Base-by-base conservation (phyloP, 192 early-diverging fungal species). In the Linnemannia zychae region DNA sequence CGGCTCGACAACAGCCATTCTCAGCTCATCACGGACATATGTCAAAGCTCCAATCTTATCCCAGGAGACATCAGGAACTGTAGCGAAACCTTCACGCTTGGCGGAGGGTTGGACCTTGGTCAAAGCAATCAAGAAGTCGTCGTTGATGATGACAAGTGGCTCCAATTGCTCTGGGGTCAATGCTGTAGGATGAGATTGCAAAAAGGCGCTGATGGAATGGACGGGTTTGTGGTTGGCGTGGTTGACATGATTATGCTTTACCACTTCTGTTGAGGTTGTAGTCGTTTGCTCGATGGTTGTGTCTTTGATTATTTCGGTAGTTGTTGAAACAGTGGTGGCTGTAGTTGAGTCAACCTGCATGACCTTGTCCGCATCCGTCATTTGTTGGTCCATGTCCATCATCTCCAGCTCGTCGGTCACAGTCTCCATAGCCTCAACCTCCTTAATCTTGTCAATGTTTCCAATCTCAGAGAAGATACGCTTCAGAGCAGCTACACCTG, bases 81-180 rank as follows among this genome's bases (percentile, higher is more conserved):
- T 99, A 0, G 98, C 98, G 90, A 99, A 99, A 9, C 98, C 98
- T 87, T 99, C 98, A 79, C 98, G 96, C 79, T 99, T 98, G 28
- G 97, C 93, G 6, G 96, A 97, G 7, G 98, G 98, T 87, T 99
- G 98, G 0, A 99, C 98, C 75, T 97, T 96, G 44, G 90, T 92
- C 52, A 98, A 79, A 0, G 98, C 98, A 66, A 90, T 88, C 15
- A 94, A 74, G 87, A 99, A 99, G 86, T 99, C 98, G 1, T 92
- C 94, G 67, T 92, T 90, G 11, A 91, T 94, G 77, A 99, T 97
- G 33, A 92, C 90, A 11, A 99, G 87, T 12, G 95, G 91, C 60
- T 95, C 94, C 20, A 99, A 92, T 88, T 98, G 96, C 44, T 90
- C 94, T 4, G 89, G 89, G 0, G 94, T 96, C 20, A 99, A 88